These are phyloP conservation scores for Trichoderma atroviride DNA, from an alignment of 2,329 filamentous ascomycete species.

Conservation along the genomic window DNA sequence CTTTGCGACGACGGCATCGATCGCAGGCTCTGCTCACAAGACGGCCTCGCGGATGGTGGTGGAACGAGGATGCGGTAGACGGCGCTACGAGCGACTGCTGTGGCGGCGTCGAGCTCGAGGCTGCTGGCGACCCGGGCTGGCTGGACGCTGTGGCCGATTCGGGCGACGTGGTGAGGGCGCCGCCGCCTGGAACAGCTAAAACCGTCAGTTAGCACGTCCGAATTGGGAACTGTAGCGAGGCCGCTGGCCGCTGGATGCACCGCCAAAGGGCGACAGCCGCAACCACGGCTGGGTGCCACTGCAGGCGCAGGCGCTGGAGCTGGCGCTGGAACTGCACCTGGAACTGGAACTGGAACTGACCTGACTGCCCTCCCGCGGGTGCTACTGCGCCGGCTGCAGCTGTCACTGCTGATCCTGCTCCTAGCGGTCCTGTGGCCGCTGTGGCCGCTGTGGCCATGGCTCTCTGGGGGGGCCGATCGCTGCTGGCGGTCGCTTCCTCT, in stretches of 20 bases:
- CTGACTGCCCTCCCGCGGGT: neutral
- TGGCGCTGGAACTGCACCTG: neutral
- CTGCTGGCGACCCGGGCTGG: constrained; percentile 18
- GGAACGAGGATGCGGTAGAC: constrained; percentile 15
- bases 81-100: constrained; percentile 5
- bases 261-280: neutral
- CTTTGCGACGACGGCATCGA: constrained; percentile 43
- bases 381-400: constrained; percentile 6
- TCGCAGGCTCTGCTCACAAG: constrained; percentile 39
- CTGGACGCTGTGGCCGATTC: constrained; percentile 12
- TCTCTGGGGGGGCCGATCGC: constrained; percentile 14
- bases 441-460: constrained; percentile 9
- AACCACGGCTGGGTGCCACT: neutral
- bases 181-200: neutral
- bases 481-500: neutral
- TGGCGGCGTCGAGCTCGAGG: constrained; percentile 16
- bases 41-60: constrained; percentile 24
- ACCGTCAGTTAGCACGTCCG: neutral
- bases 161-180: constrained; percentile 11
- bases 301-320: neutral
- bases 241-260: neutral
- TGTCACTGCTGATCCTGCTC: neutral
- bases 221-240: neutral
- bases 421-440: constrained; percentile 11
- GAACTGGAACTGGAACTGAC: neutral